Evolutionary conservation across 768 basidiomycete species (phyloP), one percentile per base, ranked within the genome.

Genomic region (Pisolithus microcarpus): DNA sequence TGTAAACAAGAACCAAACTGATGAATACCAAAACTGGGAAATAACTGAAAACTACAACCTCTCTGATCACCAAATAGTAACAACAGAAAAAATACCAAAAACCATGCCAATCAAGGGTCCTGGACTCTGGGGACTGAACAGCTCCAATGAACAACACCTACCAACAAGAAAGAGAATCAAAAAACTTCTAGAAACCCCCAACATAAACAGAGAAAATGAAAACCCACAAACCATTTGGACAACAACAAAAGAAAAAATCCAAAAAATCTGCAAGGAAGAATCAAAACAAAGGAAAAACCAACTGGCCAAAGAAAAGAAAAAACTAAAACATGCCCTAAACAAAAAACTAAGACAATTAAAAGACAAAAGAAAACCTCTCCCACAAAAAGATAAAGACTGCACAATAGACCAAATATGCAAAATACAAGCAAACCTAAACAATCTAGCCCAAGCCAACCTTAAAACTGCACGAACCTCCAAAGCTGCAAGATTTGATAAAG

Each of bases 21-120:
- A 1, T 6, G 0, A 24, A 3, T 31, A 39, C 0, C 39, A 43
- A 5, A 4, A 49, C 21, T 52, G 50, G 53, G 30, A 54, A 1
- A 16, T 7, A 0, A 7, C 19, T 0, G 16, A 19, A 10, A 13
- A 37, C 16, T 21, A 11, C 16, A 44, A 52, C 7, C 44, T 46
- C 0, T 19, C 55, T 0, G 58, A 59, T 40, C 55, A 61, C 9
- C 19, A 48, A 0, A 45, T 61, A 48, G 50, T 58, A 0, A 37
- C 38, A 2, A 13, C 43, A 8, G 4, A 19, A 16, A 7, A 34
- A 1, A 18, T 15, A 1, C 38, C 38, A 8, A 2, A 9, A n/a
- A 4, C 4, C 6, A 18, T 3, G 1, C 10, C 38, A 11, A 7
- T n/a, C 16, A 18, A 4, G 6, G 38, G 38, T 6, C 1, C 15